Base-by-base conservation (phyloP, 2,329 filamentous ascomycete genomes). In the Aspergillus oerlinghausenensis region DNA sequence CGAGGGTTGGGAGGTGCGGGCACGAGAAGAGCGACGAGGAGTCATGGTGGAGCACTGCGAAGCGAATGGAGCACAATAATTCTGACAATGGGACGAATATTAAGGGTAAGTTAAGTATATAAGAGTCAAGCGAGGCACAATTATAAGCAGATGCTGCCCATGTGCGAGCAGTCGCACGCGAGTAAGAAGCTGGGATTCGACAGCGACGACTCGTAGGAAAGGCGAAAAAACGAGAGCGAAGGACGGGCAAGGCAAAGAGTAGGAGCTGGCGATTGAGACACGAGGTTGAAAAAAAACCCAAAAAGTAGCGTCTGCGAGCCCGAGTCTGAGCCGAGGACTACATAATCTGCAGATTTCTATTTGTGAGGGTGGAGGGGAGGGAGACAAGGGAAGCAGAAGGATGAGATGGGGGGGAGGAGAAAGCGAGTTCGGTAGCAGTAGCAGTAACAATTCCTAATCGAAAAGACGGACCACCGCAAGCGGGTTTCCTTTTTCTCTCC, bases 1-100 rank as follows among this genome's bases (percentile, higher is more conserved):
- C 61, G 80, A 78, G 68, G 84, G 83, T 79, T 92, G 89, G 67
- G 86, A 86, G 72, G 83, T 85, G 77, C 90, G 89, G 80, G 91
- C 91, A 83, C 93, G 88, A 76, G 92, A 94, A 70, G 92, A 96
- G 74, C 93, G 90, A 78, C 93, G 88, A 73, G 89, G 90, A 72
- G 88, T 82, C 82, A 84, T 84, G 69, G 70, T 66, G 64, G 60
- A 55, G 52, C 57, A 53, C 42, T 47, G 54, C 45, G 28, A 45
- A 50, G 56, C 45, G 35, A 35, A 61, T 52, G 49, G 48, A 52
- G 58, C 43, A 59, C 54, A 59, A 54, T 32, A 49, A 52, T 23
- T 49, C 51, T 53, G 55, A 54, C 51, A 54, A 21, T 47, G 40
- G 59, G 45, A 55, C 51, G 49, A 49, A 43, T 45, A 21, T 26